A percentile compares a stretch with the other conserved stretches of the same genome.
Evolutionary conservation across 2,329 filamentous ascomycete species (phyloP).

Genomic region (Polychaeton citri): DNA sequence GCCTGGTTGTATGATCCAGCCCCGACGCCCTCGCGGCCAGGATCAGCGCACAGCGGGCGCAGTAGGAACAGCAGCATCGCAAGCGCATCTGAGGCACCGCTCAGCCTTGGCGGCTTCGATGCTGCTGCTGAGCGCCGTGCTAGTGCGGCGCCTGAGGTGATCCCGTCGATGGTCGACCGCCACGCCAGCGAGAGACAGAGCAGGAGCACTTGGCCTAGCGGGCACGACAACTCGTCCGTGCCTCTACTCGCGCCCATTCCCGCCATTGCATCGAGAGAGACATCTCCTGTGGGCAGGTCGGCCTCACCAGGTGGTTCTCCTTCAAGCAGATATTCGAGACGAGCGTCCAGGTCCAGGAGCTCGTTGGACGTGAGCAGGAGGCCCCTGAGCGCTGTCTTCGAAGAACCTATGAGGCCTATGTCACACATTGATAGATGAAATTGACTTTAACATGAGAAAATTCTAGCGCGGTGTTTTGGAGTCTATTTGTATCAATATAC

Average conservation of each 20-base stretch:
- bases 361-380: background rate
- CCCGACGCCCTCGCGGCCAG: conserved; percentile 7
- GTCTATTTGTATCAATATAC: background rate
- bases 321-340: background rate
- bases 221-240: background rate
- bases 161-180: background rate
- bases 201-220: background rate
- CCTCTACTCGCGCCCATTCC: conserved; percentile 2
- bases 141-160: background rate
- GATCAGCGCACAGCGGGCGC: background rate
- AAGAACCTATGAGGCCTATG: background rate
- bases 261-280: background rate
- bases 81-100: background rate
- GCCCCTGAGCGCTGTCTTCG: background rate
- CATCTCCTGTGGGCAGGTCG: background rate
- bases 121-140: background rate
- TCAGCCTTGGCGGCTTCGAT: background rate
- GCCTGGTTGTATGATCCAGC: conserved; percentile 14
- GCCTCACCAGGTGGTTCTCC: background rate
- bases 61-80: background rate
- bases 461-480: too few species aligned
- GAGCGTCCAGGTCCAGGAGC: background rate
- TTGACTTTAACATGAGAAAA: too few species aligned
- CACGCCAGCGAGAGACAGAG: background rate
- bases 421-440: too few species aligned